Evolutionary conservation across 78 protist species (phyloP).

Genomic region (Dictyostelium brefeldianum): DNA sequence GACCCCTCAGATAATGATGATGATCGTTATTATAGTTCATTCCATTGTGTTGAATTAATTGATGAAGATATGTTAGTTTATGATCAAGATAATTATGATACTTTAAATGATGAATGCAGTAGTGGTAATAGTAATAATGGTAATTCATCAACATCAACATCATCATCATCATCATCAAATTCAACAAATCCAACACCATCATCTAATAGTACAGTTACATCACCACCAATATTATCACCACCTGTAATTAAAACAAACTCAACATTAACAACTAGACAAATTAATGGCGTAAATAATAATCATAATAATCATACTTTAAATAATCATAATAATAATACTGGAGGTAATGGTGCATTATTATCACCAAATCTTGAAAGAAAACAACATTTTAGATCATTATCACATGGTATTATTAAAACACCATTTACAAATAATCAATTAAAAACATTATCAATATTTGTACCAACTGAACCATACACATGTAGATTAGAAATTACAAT

Average conservation of each 20-base stretch:
- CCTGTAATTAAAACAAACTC: neutral
- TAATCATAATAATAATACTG: neutral
- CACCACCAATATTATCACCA: neutral
- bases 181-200: neutral
- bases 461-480: constrained; percentile 52
- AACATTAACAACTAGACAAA: neutral
- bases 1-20: neutral
- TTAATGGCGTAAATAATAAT: neutral
- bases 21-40: neutral
- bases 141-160: neutral
- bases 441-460: constrained; percentile 17
- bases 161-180: neutral
- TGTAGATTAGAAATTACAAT: constrained; percentile 41
- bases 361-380: neutral
- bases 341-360: neutral
- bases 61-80: constrained; percentile 7
- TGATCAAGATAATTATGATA: neutral
- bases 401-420: constrained; percentile 9
- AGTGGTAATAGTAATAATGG: neutral
- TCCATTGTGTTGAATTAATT: neutral
- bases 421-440: constrained; percentile 38
- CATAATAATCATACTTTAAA: neutral
- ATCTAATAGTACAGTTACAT: neutral
- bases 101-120: neutral
- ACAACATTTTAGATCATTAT: constrained; percentile 24